phyloP scores from a whole-genome alignment of 2,329 filamentous ascomycete genomes.

The Penicillium crustosum region DNA sequence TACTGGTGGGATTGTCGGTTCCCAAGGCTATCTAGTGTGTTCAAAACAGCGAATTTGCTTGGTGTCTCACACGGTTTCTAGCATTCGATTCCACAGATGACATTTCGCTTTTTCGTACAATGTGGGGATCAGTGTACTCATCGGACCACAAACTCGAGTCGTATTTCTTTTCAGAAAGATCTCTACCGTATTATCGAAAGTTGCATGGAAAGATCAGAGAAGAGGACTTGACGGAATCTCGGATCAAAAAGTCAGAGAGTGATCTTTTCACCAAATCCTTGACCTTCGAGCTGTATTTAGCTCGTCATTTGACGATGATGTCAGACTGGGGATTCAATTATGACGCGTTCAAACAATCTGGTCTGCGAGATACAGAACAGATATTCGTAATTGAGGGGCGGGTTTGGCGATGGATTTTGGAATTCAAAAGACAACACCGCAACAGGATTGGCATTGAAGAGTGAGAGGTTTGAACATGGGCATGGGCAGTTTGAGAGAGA shows the following conservation, averaged over 20 bases:
- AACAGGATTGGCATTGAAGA: background rate
- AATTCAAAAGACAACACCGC: background rate
- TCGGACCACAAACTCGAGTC: background rate
- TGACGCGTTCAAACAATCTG: background rate
- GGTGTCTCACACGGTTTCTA: background rate
- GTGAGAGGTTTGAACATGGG: background rate
- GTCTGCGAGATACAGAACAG: background rate
- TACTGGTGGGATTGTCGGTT: background rate
- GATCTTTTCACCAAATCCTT: background rate
- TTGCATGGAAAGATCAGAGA: background rate
- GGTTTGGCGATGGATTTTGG: slow-evolving; percentile 1
- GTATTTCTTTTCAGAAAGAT: background rate
- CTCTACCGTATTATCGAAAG: background rate
- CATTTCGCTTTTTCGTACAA: background rate
- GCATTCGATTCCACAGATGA: background rate
- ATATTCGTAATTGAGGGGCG: background rate
- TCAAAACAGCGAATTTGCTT: background rate
- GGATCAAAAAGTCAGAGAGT: background rate
- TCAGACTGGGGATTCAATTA: background rate
- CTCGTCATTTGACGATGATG: background rate
- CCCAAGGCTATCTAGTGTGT: background rate
- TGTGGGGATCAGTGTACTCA: background rate
- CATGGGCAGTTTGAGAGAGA: background rate
- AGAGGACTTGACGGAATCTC: background rate
- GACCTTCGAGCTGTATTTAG: background rate